Conservation (phyloP, 2,329 filamentous ascomycete species). For the Pseudocercospora fuligena region DNA sequence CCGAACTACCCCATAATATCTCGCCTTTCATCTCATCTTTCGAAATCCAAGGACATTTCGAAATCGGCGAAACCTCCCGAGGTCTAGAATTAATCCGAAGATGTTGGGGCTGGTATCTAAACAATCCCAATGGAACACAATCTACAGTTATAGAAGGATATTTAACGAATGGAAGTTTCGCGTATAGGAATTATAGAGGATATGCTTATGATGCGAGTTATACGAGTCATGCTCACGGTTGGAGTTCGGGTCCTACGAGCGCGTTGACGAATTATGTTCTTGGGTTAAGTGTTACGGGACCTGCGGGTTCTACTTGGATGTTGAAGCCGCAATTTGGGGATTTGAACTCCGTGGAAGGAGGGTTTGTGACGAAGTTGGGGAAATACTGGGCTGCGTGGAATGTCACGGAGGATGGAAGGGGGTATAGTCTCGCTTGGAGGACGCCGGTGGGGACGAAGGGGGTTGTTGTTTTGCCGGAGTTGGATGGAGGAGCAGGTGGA, state of each 20-base stretch:
- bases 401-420: constrained; percentile 25
- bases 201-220: constrained; percentile 38
- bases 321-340: constrained; percentile 54
- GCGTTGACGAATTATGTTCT: constrained; percentile 53
- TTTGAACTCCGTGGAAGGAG: constrained; percentile 49
- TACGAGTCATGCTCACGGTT: constrained; percentile 39
- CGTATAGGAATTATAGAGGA: constrained; percentile 49
- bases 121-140: constrained; percentile 49
- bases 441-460: constrained; percentile 41
- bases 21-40: constrained; percentile 51
- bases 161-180: constrained; percentile 54
- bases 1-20: constrained; percentile 47
- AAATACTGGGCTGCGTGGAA: constrained; percentile 47
- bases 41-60: constrained; percentile 51
- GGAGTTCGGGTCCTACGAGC: constrained; percentile 46
- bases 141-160: constrained; percentile 52
- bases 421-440: constrained; percentile 31
- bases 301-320: constrained; percentile 48
- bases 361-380: constrained; percentile 53
- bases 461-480: constrained; percentile 33
- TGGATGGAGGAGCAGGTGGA: background rate
- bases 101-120: constrained; percentile 49
- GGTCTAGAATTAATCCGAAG: constrained; percentile 51
- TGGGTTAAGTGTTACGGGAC: constrained; percentile 49
- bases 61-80: constrained; percentile 43